These are phyloP conservation scores for Solanum arcanum DNA, from an alignment of 257 asterid species.

Conservation along the genomic window DNA sequence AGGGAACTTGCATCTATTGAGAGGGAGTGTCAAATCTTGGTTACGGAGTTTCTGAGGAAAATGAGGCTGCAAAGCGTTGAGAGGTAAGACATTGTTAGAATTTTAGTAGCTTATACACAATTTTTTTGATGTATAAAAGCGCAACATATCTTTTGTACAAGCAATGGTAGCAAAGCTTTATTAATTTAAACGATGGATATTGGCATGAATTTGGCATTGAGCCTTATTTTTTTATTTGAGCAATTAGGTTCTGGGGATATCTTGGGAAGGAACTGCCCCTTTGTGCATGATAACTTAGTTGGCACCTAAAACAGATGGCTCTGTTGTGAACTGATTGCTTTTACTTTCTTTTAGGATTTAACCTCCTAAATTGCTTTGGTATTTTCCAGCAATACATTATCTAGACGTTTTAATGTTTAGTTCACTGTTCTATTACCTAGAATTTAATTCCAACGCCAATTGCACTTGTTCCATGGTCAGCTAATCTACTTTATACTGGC, in stretches of 20 bases:
- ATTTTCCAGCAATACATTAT: background rate
- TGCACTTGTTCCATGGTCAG: background rate
- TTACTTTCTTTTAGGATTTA: background rate
- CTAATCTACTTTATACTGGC: background rate
- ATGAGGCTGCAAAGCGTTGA: slow-evolving; percentile 19
- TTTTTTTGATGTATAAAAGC: background rate
- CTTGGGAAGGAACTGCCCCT: background rate
- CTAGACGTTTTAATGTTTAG: background rate
- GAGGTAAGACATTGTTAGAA: slow-evolving; percentile 33
- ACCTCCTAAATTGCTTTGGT: background rate
- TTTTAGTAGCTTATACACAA: background rate
- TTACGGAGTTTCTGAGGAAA: slow-evolving; percentile 33
- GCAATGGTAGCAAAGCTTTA: background rate
- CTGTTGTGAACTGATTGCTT: background rate
- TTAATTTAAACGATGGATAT: background rate
- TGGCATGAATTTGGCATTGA: background rate
- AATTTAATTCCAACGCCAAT: background rate
- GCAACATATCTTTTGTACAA: background rate
- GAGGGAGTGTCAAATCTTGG: slow-evolving; percentile 74
- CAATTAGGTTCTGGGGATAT: background rate
- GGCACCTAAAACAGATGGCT: background rate
- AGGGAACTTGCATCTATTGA: slow-evolving; percentile 79
- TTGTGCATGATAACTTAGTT: background rate
- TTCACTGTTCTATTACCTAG: background rate
- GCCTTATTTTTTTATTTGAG: background rate